Evolutionary conservation across 2,329 filamentous ascomycete species (phyloP).

Genomic region (Cladosporium sp.): DNA sequence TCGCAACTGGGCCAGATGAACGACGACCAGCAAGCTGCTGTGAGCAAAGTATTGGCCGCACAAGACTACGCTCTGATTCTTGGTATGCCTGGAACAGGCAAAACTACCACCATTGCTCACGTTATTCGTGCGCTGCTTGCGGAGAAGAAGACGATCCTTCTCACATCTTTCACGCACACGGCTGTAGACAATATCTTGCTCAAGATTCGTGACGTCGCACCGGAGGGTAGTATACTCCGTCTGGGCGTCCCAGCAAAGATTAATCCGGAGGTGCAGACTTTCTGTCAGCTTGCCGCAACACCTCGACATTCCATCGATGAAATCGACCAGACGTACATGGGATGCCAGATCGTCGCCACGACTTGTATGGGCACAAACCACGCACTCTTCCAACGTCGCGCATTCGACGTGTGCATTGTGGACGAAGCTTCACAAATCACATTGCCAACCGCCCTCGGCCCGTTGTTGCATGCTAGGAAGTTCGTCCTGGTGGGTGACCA

Average conservation of each 20-base stretch:
- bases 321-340: constrained; percentile 79
- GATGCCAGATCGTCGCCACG: constrained; percentile 86
- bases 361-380: constrained; percentile 94
- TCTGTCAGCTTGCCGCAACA: constrained; percentile 75
- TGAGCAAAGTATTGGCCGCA: constrained; percentile 94
- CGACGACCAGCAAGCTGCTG: constrained; percentile 79
- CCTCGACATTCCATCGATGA: constrained; percentile 79
- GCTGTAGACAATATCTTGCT: constrained; percentile 97
- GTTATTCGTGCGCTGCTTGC: constrained; percentile 89
- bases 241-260: constrained; percentile 83
- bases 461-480: constrained; percentile 86
- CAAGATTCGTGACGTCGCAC: constrained; percentile 69
- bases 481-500: constrained; percentile 97
- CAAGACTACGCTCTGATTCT: constrained; percentile 95
- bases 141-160: constrained; percentile 86
- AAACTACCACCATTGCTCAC: constrained; percentile 96
- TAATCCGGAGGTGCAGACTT: constrained; percentile 82
- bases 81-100: constrained; percentile 97
- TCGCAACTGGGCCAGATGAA: constrained; percentile 62
- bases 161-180: constrained; percentile 96
- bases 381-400: constrained; percentile 79
- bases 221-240: constrained; percentile 71
- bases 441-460: constrained; percentile 88
- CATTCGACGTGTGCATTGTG: constrained; percentile 97
- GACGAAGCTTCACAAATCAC: constrained; percentile 98